Conservation (phyloP, 768 basidiomycete species). For the Tulasnella sp. region DNA sequence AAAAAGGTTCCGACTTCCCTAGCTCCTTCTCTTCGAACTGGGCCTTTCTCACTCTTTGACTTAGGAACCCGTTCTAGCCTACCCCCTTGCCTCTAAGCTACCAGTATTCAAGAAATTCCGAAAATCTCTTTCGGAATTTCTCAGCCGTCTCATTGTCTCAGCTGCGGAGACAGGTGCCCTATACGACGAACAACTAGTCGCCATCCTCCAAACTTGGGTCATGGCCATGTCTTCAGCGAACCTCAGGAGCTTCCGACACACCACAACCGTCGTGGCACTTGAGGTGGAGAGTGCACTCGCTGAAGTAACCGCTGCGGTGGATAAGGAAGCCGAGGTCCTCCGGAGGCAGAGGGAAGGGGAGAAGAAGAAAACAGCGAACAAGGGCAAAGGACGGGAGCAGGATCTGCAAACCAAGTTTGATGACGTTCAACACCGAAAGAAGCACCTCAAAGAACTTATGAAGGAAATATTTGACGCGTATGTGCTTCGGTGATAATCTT, state of each 20-base stretch:
- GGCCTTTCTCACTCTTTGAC: constrained; percentile 6
- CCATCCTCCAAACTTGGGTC: constrained; percentile 84
- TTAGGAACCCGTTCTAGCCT: constrained; percentile 73
- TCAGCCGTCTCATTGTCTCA: constrained; percentile 67
- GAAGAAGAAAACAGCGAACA: constrained; percentile 62
- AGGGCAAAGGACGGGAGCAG: constrained; percentile 43
- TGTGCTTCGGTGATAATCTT: too few species aligned
- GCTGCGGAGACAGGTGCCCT: constrained; percentile 71
- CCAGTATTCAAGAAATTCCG: constrained; percentile 84
- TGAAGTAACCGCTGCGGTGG: constrained; percentile 74
- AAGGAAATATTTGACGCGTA: constrained; percentile 91
- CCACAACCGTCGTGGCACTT: constrained; percentile 84
- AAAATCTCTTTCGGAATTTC: constrained; percentile 72
- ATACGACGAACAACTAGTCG: constrained; percentile 71
- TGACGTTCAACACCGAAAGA: constrained; percentile 65
- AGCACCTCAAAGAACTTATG: constrained; percentile 66
- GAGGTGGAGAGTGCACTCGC: constrained; percentile 83
- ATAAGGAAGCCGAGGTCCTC: constrained; percentile 79
- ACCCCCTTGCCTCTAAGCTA: constrained; percentile 83
- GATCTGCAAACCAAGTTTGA: constrained; percentile 71
- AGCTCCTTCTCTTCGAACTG: constrained; percentile 8
- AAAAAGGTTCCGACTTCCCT: constrained; percentile 50
- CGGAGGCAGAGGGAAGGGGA: constrained; percentile 83
- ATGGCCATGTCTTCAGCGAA: constrained; percentile 92
- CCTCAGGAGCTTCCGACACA: constrained; percentile 91